Conservation (phyloP, 106 monocot species). For the Xerophyta viscosa region DNA sequence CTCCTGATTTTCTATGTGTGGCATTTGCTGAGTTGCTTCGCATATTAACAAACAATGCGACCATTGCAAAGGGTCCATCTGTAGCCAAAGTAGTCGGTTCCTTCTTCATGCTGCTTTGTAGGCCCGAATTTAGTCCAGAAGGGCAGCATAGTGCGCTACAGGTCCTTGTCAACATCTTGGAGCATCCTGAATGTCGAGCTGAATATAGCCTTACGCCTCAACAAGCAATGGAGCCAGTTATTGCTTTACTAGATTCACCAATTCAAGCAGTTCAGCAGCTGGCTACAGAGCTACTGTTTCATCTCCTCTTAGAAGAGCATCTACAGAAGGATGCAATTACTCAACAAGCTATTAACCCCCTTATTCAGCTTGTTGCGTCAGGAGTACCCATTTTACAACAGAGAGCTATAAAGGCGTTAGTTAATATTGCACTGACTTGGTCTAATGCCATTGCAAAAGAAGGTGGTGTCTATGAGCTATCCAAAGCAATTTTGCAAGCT, state of each 20-base stretch:
- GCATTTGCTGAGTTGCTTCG: conserved; percentile 88
- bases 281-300: conserved; percentile 83
- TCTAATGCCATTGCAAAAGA: conserved; percentile 97
- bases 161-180: conserved; percentile 92
- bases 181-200: conserved; percentile 75
- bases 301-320: conserved; percentile 83
- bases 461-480: conserved; percentile 92
- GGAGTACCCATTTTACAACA: conserved; percentile 67
- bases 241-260: conserved; percentile 66
- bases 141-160: conserved; percentile 85
- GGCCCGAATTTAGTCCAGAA: conserved; percentile 74
- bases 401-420: conserved; percentile 82
- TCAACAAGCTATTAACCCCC: conserved; percentile 78
- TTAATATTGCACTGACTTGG: conserved; percentile 70
- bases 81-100: conserved; percentile 84
- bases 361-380: conserved; percentile 89
- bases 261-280: conserved; percentile 83
- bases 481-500: conserved; percentile 84
- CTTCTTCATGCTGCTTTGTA: conserved; percentile 53
- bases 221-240: conserved; percentile 77
- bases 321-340: conserved; percentile 73
- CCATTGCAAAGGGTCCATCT: conserved; percentile 78
- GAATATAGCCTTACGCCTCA: conserved; percentile 57
- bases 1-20: conserved; percentile 82
- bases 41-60: conserved; percentile 95